phyloP scores from a whole-genome alignment of 2,329 filamentous ascomycete genomes.

The Colletotrichum sp. region DNA sequence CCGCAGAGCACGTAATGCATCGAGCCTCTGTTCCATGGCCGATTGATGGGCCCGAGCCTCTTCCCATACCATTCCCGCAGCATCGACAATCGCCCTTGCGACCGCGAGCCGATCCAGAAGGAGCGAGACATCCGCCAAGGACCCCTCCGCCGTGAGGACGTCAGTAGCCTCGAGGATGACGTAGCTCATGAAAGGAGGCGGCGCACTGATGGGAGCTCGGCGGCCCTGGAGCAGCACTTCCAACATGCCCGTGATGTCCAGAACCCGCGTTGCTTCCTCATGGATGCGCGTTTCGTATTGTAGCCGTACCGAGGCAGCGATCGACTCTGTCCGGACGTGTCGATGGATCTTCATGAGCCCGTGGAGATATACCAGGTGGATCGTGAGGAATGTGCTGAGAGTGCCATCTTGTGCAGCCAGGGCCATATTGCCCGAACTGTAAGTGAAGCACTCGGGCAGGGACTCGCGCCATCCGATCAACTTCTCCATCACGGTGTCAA shows the following conservation, averaged over 20 bases:
- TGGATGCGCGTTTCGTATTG: slow-evolving; percentile 54
- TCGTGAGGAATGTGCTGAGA: slow-evolving; percentile 63
- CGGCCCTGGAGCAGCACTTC: slow-evolving; percentile 39
- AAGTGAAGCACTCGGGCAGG: slow-evolving; percentile 60
- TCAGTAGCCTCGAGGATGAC: slow-evolving; percentile 69
- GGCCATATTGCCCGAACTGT: slow-evolving; percentile 62
- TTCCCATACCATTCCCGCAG: slow-evolving; percentile 64
- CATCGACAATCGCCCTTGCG: slow-evolving; percentile 58
- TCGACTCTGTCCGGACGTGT: slow-evolving; percentile 47
- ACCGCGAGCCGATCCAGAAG: slow-evolving; percentile 60
- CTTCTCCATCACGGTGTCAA: slow-evolving; percentile 54
- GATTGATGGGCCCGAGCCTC: slow-evolving; percentile 57
- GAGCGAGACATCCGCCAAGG: slow-evolving; percentile 52
- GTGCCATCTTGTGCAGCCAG: slow-evolving; percentile 57
- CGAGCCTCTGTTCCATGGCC: slow-evolving; percentile 46
- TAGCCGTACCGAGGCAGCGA: slow-evolving; percentile 43
- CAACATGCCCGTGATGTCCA: slow-evolving; percentile 51
- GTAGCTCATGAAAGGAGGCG: slow-evolving; percentile 68
- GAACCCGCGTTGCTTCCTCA: slow-evolving; percentile 56
- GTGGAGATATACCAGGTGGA: slow-evolving; percentile 72
- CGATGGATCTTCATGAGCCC: slow-evolving; percentile 70
- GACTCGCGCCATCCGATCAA: slow-evolving; percentile 63
- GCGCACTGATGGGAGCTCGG: slow-evolving; percentile 41
- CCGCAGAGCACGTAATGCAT: slow-evolving; percentile 36
- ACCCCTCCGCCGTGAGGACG: slow-evolving; percentile 66